phyloP scores from a whole-genome alignment of 2,329 filamentous ascomycete species.

The Sporothrix schenckii region DNA sequence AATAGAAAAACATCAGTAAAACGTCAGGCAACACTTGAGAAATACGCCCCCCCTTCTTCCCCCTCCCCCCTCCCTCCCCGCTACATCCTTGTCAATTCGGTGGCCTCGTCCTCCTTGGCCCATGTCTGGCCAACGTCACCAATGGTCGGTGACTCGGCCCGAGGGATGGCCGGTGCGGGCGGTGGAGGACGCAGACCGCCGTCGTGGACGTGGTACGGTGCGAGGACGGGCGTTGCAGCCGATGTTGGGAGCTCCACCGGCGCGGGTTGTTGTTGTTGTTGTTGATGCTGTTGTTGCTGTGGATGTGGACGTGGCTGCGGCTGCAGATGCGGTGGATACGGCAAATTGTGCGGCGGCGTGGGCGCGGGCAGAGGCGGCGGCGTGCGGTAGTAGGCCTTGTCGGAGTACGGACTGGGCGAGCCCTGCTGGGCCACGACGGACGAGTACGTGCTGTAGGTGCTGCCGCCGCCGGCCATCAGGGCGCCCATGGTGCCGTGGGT shows the following conservation, averaged over 20 bases:
- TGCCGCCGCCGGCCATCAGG: not conserved
- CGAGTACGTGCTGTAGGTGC: slow-evolving; percentile 12
- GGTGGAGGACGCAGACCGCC: slow-evolving; percentile 3
- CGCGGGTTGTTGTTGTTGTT: slow-evolving; percentile 32
- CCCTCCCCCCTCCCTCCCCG: not conserved
- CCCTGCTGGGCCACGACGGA: not conserved
- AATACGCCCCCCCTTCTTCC: too few species aligned
- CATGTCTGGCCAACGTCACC: slow-evolving; percentile 5
- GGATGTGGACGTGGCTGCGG: slow-evolving; percentile 12
- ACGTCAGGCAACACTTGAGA: not conserved
- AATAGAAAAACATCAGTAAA: not conserved
- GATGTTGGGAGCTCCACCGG: slow-evolving; percentile 44
- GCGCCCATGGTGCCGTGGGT: not conserved
- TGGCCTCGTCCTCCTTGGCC: not conserved
- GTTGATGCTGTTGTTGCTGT: slow-evolving; percentile 12
- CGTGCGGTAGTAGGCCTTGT: slow-evolving; percentile 32
- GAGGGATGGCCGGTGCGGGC: slow-evolving; percentile 5
- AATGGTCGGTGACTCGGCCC: slow-evolving; percentile 28
- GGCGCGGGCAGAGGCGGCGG: not conserved
- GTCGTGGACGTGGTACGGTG: not conserved
- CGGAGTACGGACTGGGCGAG: slow-evolving; percentile 30
- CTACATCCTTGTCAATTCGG: slow-evolving; percentile 2
- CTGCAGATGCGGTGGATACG: not conserved
- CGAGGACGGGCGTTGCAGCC: not conserved
- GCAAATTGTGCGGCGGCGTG: slow-evolving; percentile 8